A percentile compares a stretch with the other conserved stretches of the same genome.
Evolutionary conservation across 768 basidiomycete genomes (phyloP).

Genomic region (Psilocybe tampanensis): DNA sequence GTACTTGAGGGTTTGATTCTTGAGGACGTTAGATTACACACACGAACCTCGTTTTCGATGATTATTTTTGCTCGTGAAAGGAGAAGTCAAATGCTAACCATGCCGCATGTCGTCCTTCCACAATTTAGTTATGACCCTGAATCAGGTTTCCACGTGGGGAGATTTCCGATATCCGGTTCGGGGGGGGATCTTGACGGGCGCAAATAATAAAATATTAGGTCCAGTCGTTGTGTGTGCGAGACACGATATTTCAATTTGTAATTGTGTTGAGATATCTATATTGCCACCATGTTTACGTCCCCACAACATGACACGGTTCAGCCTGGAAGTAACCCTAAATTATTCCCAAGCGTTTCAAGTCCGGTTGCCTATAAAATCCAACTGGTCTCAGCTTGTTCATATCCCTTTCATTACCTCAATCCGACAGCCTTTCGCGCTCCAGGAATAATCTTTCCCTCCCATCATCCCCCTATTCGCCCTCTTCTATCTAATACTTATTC

Average conservation of each 20-base stretch:
- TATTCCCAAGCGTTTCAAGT: slow-evolving; percentile 28
- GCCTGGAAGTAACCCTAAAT: slow-evolving; percentile 24
- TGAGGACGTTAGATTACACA: slow-evolving; percentile 3
- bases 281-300: slow-evolving; percentile 27
- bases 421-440: slow-evolving; percentile 5
- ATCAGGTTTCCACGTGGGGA: slow-evolving; percentile 26
- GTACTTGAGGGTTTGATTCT: slow-evolving; percentile 4
- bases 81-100: slow-evolving; percentile 9
- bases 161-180: slow-evolving; percentile 17
- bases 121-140: slow-evolving; percentile 6
- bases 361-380: slow-evolving; percentile 24
- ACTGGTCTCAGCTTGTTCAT: slow-evolving; percentile 1
- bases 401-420: slow-evolving; percentile 8
- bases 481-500: slow-evolving; percentile 11
- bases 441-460: slow-evolving; percentile 11
- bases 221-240: slow-evolving; percentile 18
- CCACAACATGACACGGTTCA: slow-evolving; percentile 25
- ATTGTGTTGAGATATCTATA: slow-evolving; percentile 21
- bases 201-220: slow-evolving; percentile 12
- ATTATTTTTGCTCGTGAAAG: slow-evolving; percentile 13
- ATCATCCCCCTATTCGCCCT: neutral
- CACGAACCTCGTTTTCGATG: slow-evolving; percentile 10
- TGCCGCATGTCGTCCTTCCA: slow-evolving; percentile 9
- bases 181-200: slow-evolving; percentile 17
- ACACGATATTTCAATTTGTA: slow-evolving; percentile 20